Evolutionary conservation across 768 basidiomycete species (phyloP), one percentile per base, ranked within the genome.

Genomic region (Auricularia sp.): DNA sequence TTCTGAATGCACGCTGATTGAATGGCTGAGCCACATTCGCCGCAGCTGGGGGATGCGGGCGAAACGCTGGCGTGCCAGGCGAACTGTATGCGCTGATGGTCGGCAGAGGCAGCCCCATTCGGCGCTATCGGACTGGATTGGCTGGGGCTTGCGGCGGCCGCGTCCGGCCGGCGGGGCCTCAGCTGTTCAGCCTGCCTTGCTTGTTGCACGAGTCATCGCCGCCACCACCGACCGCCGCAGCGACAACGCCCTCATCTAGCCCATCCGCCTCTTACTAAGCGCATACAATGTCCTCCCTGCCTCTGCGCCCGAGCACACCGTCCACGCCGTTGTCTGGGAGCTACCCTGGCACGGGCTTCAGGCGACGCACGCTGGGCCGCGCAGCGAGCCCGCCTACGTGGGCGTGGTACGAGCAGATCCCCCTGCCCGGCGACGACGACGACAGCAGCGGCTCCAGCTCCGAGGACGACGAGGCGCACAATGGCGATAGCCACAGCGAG

Each of bases 361-460:
- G 56, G 6, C 56, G 56, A 33, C 56, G 56, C 47, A 51, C 47
- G 34, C 56, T 91, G 69, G 90, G 90, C 29, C 83, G 90, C 63
- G 90, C 90, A 45, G 85, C 90, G 18, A 90, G 89, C 3, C 90
- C 90, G 1, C 89, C 90, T 33, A 91, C 89, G 0, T 92, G 90
- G 90, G 89, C 89, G 11, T 92, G 89, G 81, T 92, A 92, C 75
- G 90, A 92, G 81, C 89, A 92, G 82, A 92, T 92, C 74, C 87
- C 85, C 67, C 84, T 58, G 13, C 63, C 65, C 14, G 66, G 42
- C 45, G 66, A 79, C 76, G 89, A 91, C 67, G 86, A 83, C 68
- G 86, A 87, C 62, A 78, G 85, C 61, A 64, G 61, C 42, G 68
- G 68, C 63, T 78, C 77, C 36, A 79, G 77, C 37, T 54, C 35